Evolutionary conservation across 2,329 filamentous ascomycete species (phyloP), one percentile per base, ranked within the genome.

Genomic region (Chaetomiaceae sp.): DNA sequence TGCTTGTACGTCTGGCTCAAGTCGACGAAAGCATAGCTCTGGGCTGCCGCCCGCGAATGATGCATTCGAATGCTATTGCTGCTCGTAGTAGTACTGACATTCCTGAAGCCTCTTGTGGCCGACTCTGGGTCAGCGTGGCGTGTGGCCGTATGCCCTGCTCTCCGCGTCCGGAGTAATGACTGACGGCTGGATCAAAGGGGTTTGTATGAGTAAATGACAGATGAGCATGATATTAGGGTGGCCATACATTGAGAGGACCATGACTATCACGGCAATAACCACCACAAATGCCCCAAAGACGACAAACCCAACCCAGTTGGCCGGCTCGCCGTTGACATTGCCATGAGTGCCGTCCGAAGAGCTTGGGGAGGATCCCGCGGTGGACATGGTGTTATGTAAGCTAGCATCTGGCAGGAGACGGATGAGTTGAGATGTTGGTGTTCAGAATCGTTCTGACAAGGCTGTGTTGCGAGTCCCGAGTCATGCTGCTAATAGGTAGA

Each of bases 241-340:
- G 14, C 3, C 48, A 20, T 51, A 45, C 48, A 37, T 44, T 15
- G 38, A 5, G 29, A 51, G 4, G 22, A 37, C 2, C 23, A 20
- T 29, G 39, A 51, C 23, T 3, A 33, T 14, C 9, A 23, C 12
- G 39, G 19, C 36, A 4, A 52, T 25, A n/a, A 40, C 15, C n/a
- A 25, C 20, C 11, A 34, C 19, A 25, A 25, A 34, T 6, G 14
- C 11, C 11, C 25, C 50, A 27, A 52, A 40, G 22, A 52, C 29
- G 36, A 42, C 20, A 19, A 52, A 40, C 6, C 50, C 50, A 40
- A 47, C 33, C 50, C 40, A 46, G 25, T 27, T 27, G 25, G 5
- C 25, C 9, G 27, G 14, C 3, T 12, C 27, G 27, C 27, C 3
- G 9, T 31, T 31, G 25, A 5, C 25, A 27, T 31, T 31, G 27